Base-by-base conservation (phyloP, 176 grass and related monocot species). In the Bromus sterilis region DNA sequence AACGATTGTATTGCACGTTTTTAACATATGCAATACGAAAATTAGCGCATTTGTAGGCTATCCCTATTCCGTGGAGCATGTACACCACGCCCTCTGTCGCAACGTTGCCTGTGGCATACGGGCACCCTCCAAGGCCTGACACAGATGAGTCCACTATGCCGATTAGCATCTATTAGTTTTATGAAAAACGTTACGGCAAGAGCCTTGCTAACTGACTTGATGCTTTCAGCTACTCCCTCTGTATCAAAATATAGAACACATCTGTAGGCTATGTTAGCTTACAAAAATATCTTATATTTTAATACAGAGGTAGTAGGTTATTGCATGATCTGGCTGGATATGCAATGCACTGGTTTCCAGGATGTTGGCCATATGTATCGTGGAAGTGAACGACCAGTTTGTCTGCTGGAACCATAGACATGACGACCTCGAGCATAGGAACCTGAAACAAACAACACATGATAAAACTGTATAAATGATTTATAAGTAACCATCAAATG, bases 301-400 rank as follows among this genome's bases (percentile, higher is more conserved):
- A n/a, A n/a, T n/a, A n/a, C n/a, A n/a, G n/a, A n/a, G n/a, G n/a
- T n/a, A n/a, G n/a, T n/a, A n/a, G n/a, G 33, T 31, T 6, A 21
- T 11, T 79, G 2, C 12, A 5, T 24, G 4, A 21, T 49, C 6
- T 18, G 3, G 42, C 29, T 53, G 31, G 7, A 53, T 80, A 20
- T 53, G 12, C 9, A 37, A 31, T 44, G 26, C 21, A 14, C 36
- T 84, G 49, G 85, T 93, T 88, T 69, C 86, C 0, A 98, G 82
- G 76, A 98, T 95, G 68, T 35, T 98, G 96, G 72, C 92, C 92
- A 8, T 93, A 95, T 34, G 96, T 98, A 63, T 98, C 96, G 29
- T 98, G 96, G 74, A 95, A 95, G 82, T 98, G 92, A 56, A 93
- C 90, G 10, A 90, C 92, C 31, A 98, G 78, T 76, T 93, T 98